phyloP scores from a whole-genome alignment of 2,329 filamentous ascomycete species.

The Rhinocladiella mackenziei region DNA sequence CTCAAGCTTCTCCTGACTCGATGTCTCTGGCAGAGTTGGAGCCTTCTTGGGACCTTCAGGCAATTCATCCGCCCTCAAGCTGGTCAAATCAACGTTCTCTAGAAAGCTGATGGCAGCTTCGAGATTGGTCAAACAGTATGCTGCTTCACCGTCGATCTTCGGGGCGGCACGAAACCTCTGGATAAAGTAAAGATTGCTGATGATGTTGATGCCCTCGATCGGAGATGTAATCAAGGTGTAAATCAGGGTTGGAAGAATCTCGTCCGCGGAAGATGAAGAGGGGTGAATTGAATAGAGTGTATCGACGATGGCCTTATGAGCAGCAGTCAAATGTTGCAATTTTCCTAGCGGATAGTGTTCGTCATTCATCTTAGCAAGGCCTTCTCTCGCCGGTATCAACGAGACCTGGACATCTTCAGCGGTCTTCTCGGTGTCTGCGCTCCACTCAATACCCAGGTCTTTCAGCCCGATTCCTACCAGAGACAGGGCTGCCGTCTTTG shows the following conservation, averaged over 20 bases:
- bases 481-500: constrained; percentile 82
- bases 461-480: constrained; percentile 87
- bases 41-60: constrained; percentile 63
- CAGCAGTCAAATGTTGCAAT: constrained; percentile 78
- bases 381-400: constrained; percentile 66
- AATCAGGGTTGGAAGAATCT: constrained; percentile 94
- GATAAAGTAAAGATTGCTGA: constrained; percentile 93
- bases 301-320: constrained; percentile 93
- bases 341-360: constrained; percentile 87
- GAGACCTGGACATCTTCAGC: constrained; percentile 67
- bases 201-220: constrained; percentile 77
- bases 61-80: constrained; percentile 73
- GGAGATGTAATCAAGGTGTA: constrained; percentile 91
- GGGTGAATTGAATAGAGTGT: constrained; percentile 64
- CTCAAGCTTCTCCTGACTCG: constrained; percentile 33
- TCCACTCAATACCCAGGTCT: constrained; percentile 76
- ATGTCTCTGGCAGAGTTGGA: constrained; percentile 43
- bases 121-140: constrained; percentile 93
- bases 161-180: constrained; percentile 81
- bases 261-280: constrained; percentile 84
- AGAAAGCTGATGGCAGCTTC: constrained; percentile 93
- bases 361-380: constrained; percentile 76
- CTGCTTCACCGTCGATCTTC: constrained; percentile 87
- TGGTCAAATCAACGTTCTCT: constrained; percentile 90
- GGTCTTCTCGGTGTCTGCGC: constrained; percentile 52